Evolutionary conservation across 495 filamentous ascomycete species (phyloP).

Genomic region (Talaromyces thailandensis): DNA sequence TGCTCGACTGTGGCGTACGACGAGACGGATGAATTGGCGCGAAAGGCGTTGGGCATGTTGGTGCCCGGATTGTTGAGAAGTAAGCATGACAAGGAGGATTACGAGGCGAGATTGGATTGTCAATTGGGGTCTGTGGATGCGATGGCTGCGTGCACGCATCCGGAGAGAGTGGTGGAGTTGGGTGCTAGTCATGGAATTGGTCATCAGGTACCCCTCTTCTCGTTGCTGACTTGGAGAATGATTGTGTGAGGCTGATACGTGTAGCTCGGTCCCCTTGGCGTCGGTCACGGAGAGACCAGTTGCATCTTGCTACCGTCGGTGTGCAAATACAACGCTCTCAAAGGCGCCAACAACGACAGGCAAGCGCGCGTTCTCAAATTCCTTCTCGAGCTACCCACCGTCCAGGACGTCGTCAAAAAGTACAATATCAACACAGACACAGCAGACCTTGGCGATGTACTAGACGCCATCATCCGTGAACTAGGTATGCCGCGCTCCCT

Average conservation of each 20-base stretch:
- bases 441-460: constrained; percentile 43
- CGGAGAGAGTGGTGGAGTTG: constrained; percentile 32
- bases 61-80: constrained; percentile 44
- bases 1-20: constrained; percentile 25
- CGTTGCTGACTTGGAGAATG: neutral
- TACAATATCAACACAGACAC: constrained; percentile 23
- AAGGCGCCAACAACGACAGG: constrained; percentile 34
- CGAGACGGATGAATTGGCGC: constrained; percentile 31
- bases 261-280: constrained; percentile 51
- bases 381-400: constrained; percentile 36
- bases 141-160: constrained; percentile 37
- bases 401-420: constrained; percentile 30
- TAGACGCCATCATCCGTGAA: constrained; percentile 45
- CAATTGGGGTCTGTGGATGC: constrained; percentile 47
- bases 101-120: constrained; percentile 40
- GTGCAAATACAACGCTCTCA: constrained; percentile 47
- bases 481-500: constrained; percentile 48
- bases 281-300: constrained; percentile 58
- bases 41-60: constrained; percentile 36
- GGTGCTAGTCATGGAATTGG: constrained; percentile 60
- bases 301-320: constrained; percentile 56
- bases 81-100: constrained; percentile 31
- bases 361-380: constrained; percentile 40
- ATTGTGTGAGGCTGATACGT: neutral
- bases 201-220: constrained; percentile 40